Percentiles rank a stretch among this genome's conserved stretches.
Conservation (phyloP, 495 filamentous ascomycete species). For the Lophiotrema nucula region DNA sequence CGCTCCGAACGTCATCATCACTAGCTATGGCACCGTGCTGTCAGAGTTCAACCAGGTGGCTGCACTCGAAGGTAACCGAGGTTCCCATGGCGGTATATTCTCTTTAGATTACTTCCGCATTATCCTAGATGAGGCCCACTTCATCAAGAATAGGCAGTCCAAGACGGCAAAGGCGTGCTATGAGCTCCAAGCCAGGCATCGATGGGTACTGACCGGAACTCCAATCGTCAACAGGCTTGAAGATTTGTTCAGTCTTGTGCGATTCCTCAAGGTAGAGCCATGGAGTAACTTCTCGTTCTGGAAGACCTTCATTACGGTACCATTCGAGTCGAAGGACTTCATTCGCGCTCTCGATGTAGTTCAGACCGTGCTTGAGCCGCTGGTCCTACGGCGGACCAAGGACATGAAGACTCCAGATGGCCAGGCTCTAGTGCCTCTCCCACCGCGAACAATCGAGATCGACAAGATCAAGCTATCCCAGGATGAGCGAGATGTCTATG, state of each 20-base stretch:
- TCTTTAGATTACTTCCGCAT: conserved; percentile 89
- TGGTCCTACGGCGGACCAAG: conserved; percentile 93
- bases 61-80: conserved; percentile 54
- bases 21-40: conserved; percentile 89
- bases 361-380: conserved; percentile 90
- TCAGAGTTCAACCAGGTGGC: conserved; percentile 80
- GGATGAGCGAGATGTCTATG: conserved; percentile 85
- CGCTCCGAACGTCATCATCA: conserved; percentile 88
- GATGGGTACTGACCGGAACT: conserved; percentile 93
- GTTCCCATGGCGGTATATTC: conserved; percentile 71
- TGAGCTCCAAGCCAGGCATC: conserved; percentile 76
- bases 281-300: conserved; percentile 99
- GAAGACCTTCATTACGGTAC: conserved; percentile 97
- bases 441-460: conserved; percentile 75
- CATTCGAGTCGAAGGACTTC: conserved; percentile 93
- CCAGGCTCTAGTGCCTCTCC: conserved; percentile 78
- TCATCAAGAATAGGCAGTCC: conserved; percentile 79
- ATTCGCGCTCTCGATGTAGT: conserved; percentile 93
- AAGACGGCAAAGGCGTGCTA: conserved; percentile 95
- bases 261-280: conserved; percentile 88
- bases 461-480: conserved; percentile 81
- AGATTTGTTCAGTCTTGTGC: conserved; percentile 92
- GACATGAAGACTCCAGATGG: conserved; percentile 97
- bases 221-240: conserved; percentile 96
- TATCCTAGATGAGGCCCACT: conserved; percentile 92